Percentiles rank a stretch among this genome's conserved stretches.
Evolutionary conservation across 2,329 filamentous ascomycete genomes (phyloP).

Genomic region (Colletotrichum melonis): DNA sequence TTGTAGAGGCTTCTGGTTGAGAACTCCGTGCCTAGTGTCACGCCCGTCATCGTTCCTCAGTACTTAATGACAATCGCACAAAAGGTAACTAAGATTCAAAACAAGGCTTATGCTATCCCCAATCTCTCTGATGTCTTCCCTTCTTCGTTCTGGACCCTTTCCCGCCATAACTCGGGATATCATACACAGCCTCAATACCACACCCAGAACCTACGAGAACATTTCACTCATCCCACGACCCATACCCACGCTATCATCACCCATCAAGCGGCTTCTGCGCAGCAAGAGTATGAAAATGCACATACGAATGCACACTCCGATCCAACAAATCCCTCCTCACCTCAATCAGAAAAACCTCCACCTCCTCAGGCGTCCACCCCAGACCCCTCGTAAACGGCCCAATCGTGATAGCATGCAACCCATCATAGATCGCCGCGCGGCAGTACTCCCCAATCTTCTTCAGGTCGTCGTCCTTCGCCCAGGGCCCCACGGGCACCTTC

Average conservation of each 20-base stretch:
- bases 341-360: slow-evolving; percentile 51
- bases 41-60: too few species aligned
- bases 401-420: slow-evolving; percentile 57
- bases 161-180: too few species aligned
- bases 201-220: too few species aligned
- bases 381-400: slow-evolving; percentile 53
- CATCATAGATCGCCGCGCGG: slow-evolving; percentile 51
- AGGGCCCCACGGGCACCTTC: slow-evolving; percentile 65
- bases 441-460: slow-evolving; percentile 59
- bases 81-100: too few species aligned
- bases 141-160: too few species aligned
- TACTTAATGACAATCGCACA: too few species aligned
- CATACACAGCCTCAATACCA: too few species aligned
- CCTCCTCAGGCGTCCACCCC: slow-evolving; percentile 54
- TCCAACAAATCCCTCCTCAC: slow-evolving; percentile 18
- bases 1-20: too few species aligned
- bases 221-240: too few species aligned
- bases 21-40: too few species aligned
- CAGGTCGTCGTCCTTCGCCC: slow-evolving; percentile 58
- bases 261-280: neutral
- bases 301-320: slow-evolving; percentile 11
- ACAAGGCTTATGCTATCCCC: too few species aligned
- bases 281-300: slow-evolving; percentile 16
- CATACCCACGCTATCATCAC: neutral
- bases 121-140: too few species aligned